Conservation (phyloP, 2,329 filamentous ascomycete species). For the Aspergillus hortae region DNA sequence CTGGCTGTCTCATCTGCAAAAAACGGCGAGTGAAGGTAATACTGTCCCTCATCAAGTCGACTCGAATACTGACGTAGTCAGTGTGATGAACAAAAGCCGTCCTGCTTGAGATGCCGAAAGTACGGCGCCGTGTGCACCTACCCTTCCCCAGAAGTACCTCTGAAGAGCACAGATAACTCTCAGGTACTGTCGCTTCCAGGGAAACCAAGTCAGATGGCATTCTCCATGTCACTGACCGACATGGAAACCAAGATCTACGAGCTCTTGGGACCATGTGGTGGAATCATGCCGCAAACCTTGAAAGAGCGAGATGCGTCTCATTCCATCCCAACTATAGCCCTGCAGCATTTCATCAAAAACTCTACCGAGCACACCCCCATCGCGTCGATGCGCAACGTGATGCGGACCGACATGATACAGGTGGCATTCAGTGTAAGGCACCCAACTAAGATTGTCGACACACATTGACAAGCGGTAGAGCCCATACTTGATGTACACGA, state of each 20-base stretch:
- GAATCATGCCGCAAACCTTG: background rate
- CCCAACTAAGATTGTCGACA: background rate
- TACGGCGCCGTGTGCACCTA: conserved; percentile 22
- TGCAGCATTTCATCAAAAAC: conserved; percentile 19
- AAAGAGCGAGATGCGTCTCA: background rate
- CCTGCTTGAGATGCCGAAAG: conserved; percentile 22
- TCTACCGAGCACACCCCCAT: conserved; percentile 13
- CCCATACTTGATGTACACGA: conserved; percentile 29
- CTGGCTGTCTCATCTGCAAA: conserved; percentile 27
- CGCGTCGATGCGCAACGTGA: conserved; percentile 14
- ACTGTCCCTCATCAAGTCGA: background rate
- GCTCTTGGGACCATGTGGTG: conserved; percentile 1
- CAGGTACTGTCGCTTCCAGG: background rate
- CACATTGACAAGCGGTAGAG: conserved; percentile 11
- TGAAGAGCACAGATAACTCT: background rate
- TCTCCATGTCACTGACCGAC: conserved; percentile 15
- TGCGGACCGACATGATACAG: conserved; percentile 23
- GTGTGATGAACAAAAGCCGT: conserved; percentile 30
- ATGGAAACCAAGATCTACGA: conserved; percentile 13
- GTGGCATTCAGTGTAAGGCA: conserved; percentile 20
- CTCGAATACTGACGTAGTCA: background rate
- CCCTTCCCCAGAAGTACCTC: background rate
- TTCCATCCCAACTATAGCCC: conserved; percentile 13
- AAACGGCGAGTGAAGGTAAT: conserved; percentile 27
- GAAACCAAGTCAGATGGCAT: conserved; percentile 4